Evolutionary conservation across 2,329 filamentous ascomycete genomes (phyloP).

Genomic region (Diaporthe eres): DNA sequence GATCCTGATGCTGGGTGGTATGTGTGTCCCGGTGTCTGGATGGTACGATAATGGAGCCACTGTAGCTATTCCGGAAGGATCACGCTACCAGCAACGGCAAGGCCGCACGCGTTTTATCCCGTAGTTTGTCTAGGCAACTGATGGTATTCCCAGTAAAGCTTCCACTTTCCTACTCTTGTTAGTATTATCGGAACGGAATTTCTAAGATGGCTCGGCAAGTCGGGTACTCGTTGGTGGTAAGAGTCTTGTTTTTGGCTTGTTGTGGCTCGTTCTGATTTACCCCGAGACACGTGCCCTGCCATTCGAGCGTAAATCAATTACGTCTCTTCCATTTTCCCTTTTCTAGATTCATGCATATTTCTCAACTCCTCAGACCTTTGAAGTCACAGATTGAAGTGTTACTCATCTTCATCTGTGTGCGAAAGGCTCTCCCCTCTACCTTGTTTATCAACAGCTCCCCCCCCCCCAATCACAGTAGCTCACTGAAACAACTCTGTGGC

Average conservation of each 20-base stretch:
- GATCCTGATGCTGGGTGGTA: neutral
- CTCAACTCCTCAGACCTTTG: neutral
- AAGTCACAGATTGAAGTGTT: neutral
- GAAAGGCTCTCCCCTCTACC: neutral
- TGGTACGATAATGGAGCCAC: constrained; percentile 30
- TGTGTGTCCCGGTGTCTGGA: neutral
- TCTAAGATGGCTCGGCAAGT: neutral
- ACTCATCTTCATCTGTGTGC: too few species aligned
- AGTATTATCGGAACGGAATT: neutral
- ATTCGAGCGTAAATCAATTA: neutral
- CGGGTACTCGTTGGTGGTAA: neutral
- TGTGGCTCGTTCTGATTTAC: neutral
- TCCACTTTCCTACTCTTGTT: neutral
- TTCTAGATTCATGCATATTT: neutral
- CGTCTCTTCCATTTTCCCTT: neutral
- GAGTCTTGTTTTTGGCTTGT: neutral
- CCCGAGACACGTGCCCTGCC: neutral
- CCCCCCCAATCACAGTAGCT: neutral
- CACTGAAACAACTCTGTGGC: neutral
- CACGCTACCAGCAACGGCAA: constrained; percentile 17
- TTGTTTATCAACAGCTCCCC: neutral
- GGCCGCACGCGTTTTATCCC: constrained; percentile 20
- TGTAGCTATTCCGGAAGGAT: constrained; percentile 1
- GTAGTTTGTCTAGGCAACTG: neutral
- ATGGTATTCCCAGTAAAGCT: neutral